Evolutionary conservation across 163 green algal species (phyloP), one percentile per base, ranked within the genome.

Genomic region (Prototheca cutis): DNA sequence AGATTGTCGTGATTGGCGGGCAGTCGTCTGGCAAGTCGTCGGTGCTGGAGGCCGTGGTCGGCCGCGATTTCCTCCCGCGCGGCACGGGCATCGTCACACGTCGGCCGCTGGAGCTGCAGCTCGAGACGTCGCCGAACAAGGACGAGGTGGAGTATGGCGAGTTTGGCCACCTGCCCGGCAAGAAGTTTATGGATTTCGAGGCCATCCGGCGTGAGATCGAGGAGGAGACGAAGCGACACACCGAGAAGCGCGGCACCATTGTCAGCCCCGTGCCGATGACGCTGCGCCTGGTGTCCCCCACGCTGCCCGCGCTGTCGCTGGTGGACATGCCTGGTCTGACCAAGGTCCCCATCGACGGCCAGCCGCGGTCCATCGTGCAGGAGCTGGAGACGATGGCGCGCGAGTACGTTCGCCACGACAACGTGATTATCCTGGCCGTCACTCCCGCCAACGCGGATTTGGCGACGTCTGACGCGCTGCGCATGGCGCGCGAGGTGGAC

Each of bases 291-390:
- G 84, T 87, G 56, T 94, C 85, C 0, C 81, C 83, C 8, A 66
- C 90, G 31, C 85, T 97, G 47, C 90, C 89, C 39, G 91, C 88
- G 61, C 72, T 97, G 25, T 94, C 87, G 0, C 72, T 97, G 55
- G 86, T 97, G 23, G 90, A 97, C 63, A 94, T 97, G 85, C 90
- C 90, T 62, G 89, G 88, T 45, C 66, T 96, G 33, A 96, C 89
- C 32, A 96, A 95, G 73, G 83, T 96, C 55, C 83, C 89, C 30
- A 96, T 95, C 65, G 89, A 96, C 54, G 89, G 89, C n/a, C 89
- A 96, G 83, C 89, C 89, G 10, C 75, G 77, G 58, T 85, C 68
- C 72, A 97, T 97, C 59, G 89, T 95, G 62, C 53, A 25, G 6
- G 39, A 48, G 40, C 40, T 48, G 21, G 58, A 62, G 29, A 70